phyloP scores from a whole-genome alignment of 305 asterid species.

The Fraxinus paxiana region DNA sequence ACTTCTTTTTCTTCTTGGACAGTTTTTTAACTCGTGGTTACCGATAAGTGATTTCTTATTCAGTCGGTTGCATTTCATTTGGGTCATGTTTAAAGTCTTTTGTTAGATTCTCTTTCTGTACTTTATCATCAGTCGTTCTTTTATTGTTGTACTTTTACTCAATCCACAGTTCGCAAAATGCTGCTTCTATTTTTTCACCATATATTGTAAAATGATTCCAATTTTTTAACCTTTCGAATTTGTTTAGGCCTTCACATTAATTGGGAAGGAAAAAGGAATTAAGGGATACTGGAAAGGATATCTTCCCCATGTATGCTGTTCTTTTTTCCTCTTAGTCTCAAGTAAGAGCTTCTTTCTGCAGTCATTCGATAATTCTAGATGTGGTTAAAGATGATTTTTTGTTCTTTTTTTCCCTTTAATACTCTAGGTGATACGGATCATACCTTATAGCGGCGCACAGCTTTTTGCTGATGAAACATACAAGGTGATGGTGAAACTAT shows the following conservation, averaged over 20 bases:
- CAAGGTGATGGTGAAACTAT: conserved; percentile 54
- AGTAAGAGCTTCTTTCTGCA: conserved; percentile 13
- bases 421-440: conserved; percentile 69
- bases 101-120: not conserved
- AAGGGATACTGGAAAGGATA: conserved; percentile 98
- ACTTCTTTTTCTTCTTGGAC: not conserved
- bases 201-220: not conserved
- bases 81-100: too few relatives aligned
- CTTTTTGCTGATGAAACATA: conserved; percentile 83
- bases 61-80: not conserved
- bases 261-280: conserved; percentile 73
- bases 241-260: conserved; percentile 62
- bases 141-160: not conserved
- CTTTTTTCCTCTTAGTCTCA: not conserved
- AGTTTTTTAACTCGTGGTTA: not conserved
- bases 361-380: not conserved
- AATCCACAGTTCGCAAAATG: not conserved
- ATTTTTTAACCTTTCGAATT: conserved; percentile 19
- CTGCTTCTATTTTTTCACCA: conserved; percentile 4
- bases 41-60: not conserved
- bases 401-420: not conserved
- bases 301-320: conserved; percentile 64
- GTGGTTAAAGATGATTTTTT: not conserved
- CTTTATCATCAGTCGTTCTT: not conserved
- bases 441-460: conserved; percentile 84